A percentile compares a stretch with the other conserved stretches of the same genome.
Conservation (phyloP, 2,329 filamentous ascomycete genomes). For the Teratosphaeria nubilosa region DNA sequence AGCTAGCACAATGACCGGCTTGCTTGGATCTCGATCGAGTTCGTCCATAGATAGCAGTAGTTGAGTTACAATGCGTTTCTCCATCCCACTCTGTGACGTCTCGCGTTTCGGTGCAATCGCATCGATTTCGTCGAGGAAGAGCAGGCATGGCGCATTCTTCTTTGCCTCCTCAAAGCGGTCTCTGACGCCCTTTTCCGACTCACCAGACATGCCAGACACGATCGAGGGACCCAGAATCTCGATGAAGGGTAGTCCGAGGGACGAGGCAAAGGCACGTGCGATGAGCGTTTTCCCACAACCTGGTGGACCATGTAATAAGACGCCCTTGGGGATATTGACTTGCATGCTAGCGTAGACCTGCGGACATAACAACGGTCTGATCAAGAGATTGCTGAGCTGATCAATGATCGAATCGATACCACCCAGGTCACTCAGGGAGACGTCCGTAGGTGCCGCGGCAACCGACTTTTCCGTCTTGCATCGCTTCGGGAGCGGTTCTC, state of each 20-base stretch:
- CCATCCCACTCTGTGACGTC: conserved; percentile 75
- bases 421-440: conserved; percentile 62
- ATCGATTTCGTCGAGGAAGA: conserved; percentile 91
- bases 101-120: conserved; percentile 81
- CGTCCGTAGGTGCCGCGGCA: conserved; percentile 50
- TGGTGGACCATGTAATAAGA: conserved; percentile 72
- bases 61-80: conserved; percentile 75
- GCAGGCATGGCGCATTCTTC: conserved; percentile 71
- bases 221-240: conserved; percentile 73
- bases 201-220: conserved; percentile 78
- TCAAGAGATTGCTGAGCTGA: conserved; percentile 59
- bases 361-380: conserved; percentile 60
- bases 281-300: conserved; percentile 83
- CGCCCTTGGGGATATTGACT: conserved; percentile 61
- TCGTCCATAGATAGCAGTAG: conserved; percentile 78
- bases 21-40: conserved; percentile 54
- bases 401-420: conserved; percentile 64
- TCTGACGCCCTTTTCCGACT: conserved; percentile 76
- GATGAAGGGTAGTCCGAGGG: conserved; percentile 67
- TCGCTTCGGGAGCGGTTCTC: conserved; percentile 57
- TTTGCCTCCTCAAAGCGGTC: conserved; percentile 84
- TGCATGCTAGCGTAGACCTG: conserved; percentile 55
- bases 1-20: conserved; percentile 79
- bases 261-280: conserved; percentile 67
- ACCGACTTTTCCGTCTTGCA: conserved; percentile 45